Base-by-base conservation (phyloP, 2,329 filamentous ascomycete genomes). In the Thermothelomyces thermophilus region DNA sequence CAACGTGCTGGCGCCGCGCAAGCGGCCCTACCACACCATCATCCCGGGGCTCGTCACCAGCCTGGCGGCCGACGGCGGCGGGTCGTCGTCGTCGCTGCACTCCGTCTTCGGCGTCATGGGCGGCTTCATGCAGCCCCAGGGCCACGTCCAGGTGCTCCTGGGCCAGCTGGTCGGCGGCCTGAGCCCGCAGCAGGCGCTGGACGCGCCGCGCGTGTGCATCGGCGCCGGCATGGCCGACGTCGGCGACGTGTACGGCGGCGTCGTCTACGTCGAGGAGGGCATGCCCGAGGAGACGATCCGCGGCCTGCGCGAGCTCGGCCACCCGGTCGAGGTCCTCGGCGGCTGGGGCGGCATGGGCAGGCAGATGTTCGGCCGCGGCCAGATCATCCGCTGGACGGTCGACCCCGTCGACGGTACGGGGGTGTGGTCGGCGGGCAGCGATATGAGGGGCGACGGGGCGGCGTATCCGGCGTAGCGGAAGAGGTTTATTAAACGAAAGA, bases 101-200 rank as follows among this genome's bases (percentile, higher is more conserved):
- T 86, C 82, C 3, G 86, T 95, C 0, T 96, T 91, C 62, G 93
- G 93, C 46, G 91, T 97, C 53, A 97, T 97, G 93, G 93, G 93
- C 46, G 91, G 90, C 2, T 97, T 94, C 69, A 97, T 97, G 87
- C 93, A 98, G 70, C 93, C 93, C 0, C 93, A 97, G 68, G 93
- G 91, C 19, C 93, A 97, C 53, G 84, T 97, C 0, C 93, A 97
- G 68, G 90, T 95, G 0, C 70, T 98, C 9, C 74, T 97, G 2
- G 95, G 94, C 58, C 90, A 95, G 78, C 69, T 95, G 0, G 80
- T 90, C 0, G 95, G 90, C 60, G 82, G 83, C 1, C 74, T 89
- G 46, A 85, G 84, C 55, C 90, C 90, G 0, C 93, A 98, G 68
- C 82, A 88, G 52, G 90, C 91, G 2, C 76, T 97, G 0, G 93